Base-by-base conservation (phyloP, 2,329 filamentous ascomycete species). In the Talaromyces piceae region DNA sequence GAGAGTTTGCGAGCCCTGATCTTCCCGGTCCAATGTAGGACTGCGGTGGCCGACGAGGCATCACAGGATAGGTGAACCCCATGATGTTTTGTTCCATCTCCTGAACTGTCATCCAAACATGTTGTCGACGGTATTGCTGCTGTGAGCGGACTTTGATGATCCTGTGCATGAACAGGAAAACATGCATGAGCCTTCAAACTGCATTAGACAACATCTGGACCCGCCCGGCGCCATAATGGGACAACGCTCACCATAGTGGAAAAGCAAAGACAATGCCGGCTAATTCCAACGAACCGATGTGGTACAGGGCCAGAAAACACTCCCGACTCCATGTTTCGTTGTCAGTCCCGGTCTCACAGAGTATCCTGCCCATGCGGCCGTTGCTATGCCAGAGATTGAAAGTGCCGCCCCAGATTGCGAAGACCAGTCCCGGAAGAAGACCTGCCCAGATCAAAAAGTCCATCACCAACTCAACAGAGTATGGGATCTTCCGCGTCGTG, bases 291-390 rank as follows among this genome's bases (percentile, higher is more conserved):
- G 47, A 56, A 11, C 64, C 64, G 18, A 66, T 56, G 13, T 46
- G 33, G 45, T 67, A 67, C 45, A 67, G 46, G 3, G 58, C 58
- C 6, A 63, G 62, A 50, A 61, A 58, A 49, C 64, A 67, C 39
- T 61, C 57, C 20, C 53, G 57, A 9, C 60, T 56, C 47, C 62
- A 64, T 11, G 57, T 7, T 4, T 37, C 33, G n/a, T 6, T 49
- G 49, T 65, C 63, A 20, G 57, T 47, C 23, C 57, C 57, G 41
- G 51, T 61, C 22, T 44, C 41, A 54, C 64, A 67, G 2, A 57
- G 46, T 4, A 55, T 41, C 41, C 51, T 45, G 2, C 48, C 45
- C 12, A 52, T 18, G 7, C 16, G n/a, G 12, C n/a, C 44, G 4
- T 28, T 33, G 13, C 56, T 55, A 23, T 47, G 53, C 64, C 63